Percentiles rank a stretch among this genome's conserved stretches.
Evolutionary conservation across 257 asterid species (phyloP).

Genomic region (Asclepias syriaca): DNA sequence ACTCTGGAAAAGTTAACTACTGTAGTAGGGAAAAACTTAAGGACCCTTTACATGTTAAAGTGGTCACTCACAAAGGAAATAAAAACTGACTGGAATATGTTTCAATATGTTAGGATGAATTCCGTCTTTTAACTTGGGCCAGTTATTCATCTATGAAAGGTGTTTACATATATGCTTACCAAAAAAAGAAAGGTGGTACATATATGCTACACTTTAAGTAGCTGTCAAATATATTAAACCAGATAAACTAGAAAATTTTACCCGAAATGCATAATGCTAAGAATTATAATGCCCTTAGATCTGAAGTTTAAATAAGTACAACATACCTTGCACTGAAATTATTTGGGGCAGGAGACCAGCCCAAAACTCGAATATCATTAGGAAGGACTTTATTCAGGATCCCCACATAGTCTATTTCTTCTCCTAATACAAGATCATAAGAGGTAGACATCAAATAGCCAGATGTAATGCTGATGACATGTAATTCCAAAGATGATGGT

Average conservation of each 20-base stretch:
- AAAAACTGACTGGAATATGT: background rate
- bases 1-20: background rate
- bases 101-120: background rate
- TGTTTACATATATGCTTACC: background rate
- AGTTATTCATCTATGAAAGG: background rate
- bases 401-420: constrained; percentile 78
- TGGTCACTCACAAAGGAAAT: background rate
- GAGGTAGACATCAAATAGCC: background rate
- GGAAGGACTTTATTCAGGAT: constrained; percentile 77
- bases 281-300: constrained; percentile 3
- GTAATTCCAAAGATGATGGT: background rate
- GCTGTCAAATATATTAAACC: background rate
- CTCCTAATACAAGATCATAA: constrained; percentile 39
- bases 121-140: background rate
- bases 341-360: constrained; percentile 89
- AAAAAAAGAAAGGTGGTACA: background rate
- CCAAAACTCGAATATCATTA: constrained; percentile 74
- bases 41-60: background rate
- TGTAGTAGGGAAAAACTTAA: background rate
- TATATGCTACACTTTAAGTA: background rate
- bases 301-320: background rate
- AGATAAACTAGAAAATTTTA: background rate
- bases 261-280: background rate
- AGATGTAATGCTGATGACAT: background rate
- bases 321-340: constrained; percentile 83